phyloP scores from a whole-genome alignment of 805 yeast genomes.

The Pichia pseudocactophila region DNA sequence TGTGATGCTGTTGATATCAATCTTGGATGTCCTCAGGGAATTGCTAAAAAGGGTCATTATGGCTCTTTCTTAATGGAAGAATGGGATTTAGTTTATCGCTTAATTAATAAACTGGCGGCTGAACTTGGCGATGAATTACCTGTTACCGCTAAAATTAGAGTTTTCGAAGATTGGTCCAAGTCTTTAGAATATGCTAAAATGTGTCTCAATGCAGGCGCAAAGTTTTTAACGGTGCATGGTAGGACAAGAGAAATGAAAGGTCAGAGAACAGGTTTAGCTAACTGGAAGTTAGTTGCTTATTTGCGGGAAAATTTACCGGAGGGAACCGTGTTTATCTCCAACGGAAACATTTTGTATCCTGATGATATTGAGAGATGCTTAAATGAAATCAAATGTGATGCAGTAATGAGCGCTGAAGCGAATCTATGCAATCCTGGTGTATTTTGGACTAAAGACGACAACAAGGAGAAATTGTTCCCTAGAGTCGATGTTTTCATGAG shows the following conservation, averaged over 20 bases:
- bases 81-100: slow-evolving; percentile 70
- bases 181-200: slow-evolving; percentile 78
- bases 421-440: slow-evolving; percentile 90
- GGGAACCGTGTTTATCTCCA: slow-evolving; percentile 84
- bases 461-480: slow-evolving; percentile 65
- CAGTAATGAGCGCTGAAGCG: slow-evolving; percentile 97
- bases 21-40: slow-evolving; percentile 97
- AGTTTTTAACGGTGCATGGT: slow-evolving; percentile 90
- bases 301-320: slow-evolving; percentile 67
- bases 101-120: slow-evolving; percentile 66
- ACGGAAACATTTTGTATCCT: slow-evolving; percentile 90
- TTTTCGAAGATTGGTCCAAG: slow-evolving; percentile 77
- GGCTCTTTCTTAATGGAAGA: slow-evolving; percentile 97
- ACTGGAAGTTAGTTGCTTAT: slow-evolving; percentile 74
- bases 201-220: slow-evolving; percentile 92
- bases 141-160: slow-evolving; percentile 91
- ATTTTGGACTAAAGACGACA: slow-evolving; percentile 48
- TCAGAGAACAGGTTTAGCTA: slow-evolving; percentile 89
- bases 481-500: slow-evolving; percentile 76
- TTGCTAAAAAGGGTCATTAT: slow-evolving; percentile 88
- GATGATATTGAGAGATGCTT: slow-evolving; percentile 71
- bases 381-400: slow-evolving; percentile 63
- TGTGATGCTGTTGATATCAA: slow-evolving; percentile 97
- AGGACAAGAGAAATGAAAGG: slow-evolving; percentile 97
- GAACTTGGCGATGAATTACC: slow-evolving; percentile 59